phyloP scores from a whole-genome alignment of 805 yeast species.

The Candida railenensis region DNA sequence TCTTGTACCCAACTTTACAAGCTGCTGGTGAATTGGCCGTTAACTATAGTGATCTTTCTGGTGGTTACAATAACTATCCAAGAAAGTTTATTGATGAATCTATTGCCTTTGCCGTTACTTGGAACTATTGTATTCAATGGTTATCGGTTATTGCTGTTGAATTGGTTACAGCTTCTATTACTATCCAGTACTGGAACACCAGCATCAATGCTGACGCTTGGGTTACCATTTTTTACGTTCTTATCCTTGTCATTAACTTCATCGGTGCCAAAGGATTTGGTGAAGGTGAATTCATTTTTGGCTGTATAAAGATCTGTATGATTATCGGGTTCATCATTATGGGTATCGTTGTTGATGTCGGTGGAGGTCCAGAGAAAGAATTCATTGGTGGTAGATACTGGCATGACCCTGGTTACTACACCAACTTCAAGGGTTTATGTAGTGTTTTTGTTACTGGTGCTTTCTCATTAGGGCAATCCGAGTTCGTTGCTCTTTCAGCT shows the following conservation, averaged over 20 bases:
- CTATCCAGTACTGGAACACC: constrained; percentile 54
- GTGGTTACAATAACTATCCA: constrained; percentile 63
- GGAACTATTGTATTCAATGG: constrained; percentile 68
- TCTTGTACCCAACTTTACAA: constrained; percentile 36
- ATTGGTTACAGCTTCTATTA: constrained; percentile 62
- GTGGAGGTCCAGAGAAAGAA: constrained; percentile 29
- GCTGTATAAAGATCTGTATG: constrained; percentile 35
- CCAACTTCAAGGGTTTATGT: constrained; percentile 29
- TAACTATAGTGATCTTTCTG: constrained; percentile 54
- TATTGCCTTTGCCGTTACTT: constrained; percentile 57
- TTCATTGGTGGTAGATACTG: constrained; percentile 34
- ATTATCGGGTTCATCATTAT: constrained; percentile 39
- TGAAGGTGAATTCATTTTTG: constrained; percentile 42
- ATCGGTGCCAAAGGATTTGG: constrained; percentile 49
- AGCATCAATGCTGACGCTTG: constrained; percentile 54
- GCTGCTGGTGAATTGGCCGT: constrained; percentile 49
- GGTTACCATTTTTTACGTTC: constrained; percentile 50
- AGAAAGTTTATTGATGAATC: constrained; percentile 54
- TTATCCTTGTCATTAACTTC: constrained; percentile 45
- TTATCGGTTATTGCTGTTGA: constrained; percentile 61
- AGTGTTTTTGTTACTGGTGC: constrained; percentile 32
- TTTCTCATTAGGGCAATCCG: constrained; percentile 33
- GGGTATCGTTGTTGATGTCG: constrained; percentile 39
- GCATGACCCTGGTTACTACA: constrained; percentile 30
- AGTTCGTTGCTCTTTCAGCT: constrained; percentile 30